Evolutionary conservation across 495 filamentous ascomycete species (phyloP).

Genomic region (Xylaria castorea): DNA sequence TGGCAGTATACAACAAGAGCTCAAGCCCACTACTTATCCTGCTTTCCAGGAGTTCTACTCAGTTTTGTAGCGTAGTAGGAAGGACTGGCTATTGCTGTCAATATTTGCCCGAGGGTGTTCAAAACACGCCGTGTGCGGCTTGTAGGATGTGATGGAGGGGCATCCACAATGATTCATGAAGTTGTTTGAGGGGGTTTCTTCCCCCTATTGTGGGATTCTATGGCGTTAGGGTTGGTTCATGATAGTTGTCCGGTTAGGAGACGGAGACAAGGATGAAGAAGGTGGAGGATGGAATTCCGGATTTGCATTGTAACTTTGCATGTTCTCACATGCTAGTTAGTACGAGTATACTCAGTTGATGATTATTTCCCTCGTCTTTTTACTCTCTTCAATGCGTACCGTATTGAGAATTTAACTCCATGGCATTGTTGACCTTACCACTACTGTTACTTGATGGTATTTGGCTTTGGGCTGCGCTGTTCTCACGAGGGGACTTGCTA

Average conservation of each 20-base stretch:
- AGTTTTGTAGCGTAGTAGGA: conserved; percentile 10
- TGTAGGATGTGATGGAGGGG: conserved; percentile 19
- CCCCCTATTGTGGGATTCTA: not conserved
- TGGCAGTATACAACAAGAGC: conserved; percentile 23
- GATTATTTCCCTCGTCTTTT: not conserved
- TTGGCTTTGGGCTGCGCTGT: not conserved
- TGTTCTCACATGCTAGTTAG: conserved; percentile 3
- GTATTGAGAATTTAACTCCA: not conserved
- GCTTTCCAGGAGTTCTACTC: not conserved
- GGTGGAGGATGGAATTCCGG: not conserved
- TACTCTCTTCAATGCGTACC: not conserved
- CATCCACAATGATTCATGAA: conserved; percentile 23
- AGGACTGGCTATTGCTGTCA: not conserved
- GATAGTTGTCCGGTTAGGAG: not conserved
- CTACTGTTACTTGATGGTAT: not conserved
- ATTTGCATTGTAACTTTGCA: conserved; percentile 1
- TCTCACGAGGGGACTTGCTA: not conserved
- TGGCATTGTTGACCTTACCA: not conserved
- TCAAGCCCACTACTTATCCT: conserved; percentile 9
- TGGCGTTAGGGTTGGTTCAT: conserved; percentile 26
- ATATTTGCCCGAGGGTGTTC: not conserved
- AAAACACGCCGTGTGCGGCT: not conserved
- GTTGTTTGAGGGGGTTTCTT: conserved; percentile 2
- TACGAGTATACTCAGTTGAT: conserved; percentile 22
- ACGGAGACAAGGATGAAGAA: not conserved